Evolutionary conservation across 129 eudicot species (phyloP).

Genomic region (Artemisia tridentata): DNA sequence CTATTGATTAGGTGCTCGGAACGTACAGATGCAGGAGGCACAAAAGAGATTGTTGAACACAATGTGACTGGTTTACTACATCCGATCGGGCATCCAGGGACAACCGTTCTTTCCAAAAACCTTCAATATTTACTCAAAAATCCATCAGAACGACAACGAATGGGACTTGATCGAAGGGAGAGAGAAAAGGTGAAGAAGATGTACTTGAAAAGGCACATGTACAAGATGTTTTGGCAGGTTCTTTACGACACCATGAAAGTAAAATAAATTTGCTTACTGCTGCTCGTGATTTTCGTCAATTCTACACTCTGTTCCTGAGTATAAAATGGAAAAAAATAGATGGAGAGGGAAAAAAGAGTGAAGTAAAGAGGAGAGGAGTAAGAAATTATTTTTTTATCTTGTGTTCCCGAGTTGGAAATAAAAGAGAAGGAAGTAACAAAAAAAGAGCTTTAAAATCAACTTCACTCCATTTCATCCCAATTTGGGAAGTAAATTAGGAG

Average conservation of each 20-base stretch:
- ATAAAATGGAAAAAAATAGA: no score
- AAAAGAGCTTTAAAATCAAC: no score
- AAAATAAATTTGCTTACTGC: slow-evolving; percentile 32
- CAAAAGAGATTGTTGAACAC: slow-evolving; percentile 84
- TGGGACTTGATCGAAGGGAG: slow-evolving; percentile 76
- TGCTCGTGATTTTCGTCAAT: slow-evolving; percentile 15
- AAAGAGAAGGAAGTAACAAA: no score
- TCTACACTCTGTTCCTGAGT: no score
- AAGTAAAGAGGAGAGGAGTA: no score
- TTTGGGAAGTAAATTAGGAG: no score
- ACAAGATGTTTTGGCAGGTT: slow-evolving; percentile 69
- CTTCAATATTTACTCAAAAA: slow-evolving; percentile 63
- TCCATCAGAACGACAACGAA: slow-evolving; percentile 58
- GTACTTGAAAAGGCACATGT: slow-evolving; percentile 95
- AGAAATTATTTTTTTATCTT: no score
- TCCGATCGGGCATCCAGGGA: slow-evolving; percentile 71
- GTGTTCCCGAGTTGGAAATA: no score
- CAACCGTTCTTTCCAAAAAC: slow-evolving; percentile 58
- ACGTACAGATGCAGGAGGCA: slow-evolving; percentile 97
- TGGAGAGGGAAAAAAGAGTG: no score
- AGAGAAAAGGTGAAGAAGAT: slow-evolving; percentile 69
- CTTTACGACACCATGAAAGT: slow-evolving; percentile 74
- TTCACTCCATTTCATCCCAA: no score
- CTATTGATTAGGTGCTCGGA: slow-evolving; percentile 71
- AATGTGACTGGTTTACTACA: slow-evolving; percentile 83